Percentiles rank a stretch among this genome's conserved stretches.
Evolutionary conservation across 2,329 filamentous ascomycete species (phyloP).

Genomic region (Stachybotrys chartarum): DNA sequence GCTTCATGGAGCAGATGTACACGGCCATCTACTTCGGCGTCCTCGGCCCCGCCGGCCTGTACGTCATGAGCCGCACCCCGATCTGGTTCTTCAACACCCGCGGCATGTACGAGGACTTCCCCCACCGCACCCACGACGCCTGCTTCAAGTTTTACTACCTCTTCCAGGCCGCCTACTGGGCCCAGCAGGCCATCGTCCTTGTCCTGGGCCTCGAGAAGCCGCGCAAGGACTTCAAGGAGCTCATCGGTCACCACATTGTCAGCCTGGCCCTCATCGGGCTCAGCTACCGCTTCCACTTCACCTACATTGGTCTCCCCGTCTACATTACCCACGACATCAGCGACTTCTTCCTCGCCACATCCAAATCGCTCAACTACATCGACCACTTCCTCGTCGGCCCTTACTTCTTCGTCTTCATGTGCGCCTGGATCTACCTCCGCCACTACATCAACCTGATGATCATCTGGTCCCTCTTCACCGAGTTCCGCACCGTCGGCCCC

Average conservation of each 20-base stretch:
- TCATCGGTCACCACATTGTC: conserved; percentile 87
- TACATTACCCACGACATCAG: conserved; percentile 93
- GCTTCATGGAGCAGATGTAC: conserved; percentile 96
- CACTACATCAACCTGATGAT: conserved; percentile 79
- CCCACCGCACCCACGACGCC: conserved; percentile 73
- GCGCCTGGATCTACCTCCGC: conserved; percentile 81
- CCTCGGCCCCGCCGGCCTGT: conserved; percentile 77
- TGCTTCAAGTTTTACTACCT: conserved; percentile 94
- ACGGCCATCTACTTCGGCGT: conserved; percentile 84
- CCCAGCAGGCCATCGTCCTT: conserved; percentile 86
- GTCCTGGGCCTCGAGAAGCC: conserved; percentile 85
- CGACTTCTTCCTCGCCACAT: conserved; percentile 92
- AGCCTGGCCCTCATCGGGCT: conserved; percentile 75
- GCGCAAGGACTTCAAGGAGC: conserved; percentile 89
- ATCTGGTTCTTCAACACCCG: conserved; percentile 94
- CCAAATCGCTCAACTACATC: conserved; percentile 87
- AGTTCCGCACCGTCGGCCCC: conserved; percentile 67
- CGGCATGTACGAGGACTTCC: conserved; percentile 85
- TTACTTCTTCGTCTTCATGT: conserved; percentile 79
- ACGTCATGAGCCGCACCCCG: conserved; percentile 84
- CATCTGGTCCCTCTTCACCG: conserved; percentile 66
- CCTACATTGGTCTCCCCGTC: conserved; percentile 86
- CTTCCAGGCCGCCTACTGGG: conserved; percentile 91
- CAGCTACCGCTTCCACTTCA: conserved; percentile 95
- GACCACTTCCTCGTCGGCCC: conserved; percentile 71